Evolutionary conservation across 495 filamentous ascomycete species (phyloP).

Genomic region (Penicillium salamii): DNA sequence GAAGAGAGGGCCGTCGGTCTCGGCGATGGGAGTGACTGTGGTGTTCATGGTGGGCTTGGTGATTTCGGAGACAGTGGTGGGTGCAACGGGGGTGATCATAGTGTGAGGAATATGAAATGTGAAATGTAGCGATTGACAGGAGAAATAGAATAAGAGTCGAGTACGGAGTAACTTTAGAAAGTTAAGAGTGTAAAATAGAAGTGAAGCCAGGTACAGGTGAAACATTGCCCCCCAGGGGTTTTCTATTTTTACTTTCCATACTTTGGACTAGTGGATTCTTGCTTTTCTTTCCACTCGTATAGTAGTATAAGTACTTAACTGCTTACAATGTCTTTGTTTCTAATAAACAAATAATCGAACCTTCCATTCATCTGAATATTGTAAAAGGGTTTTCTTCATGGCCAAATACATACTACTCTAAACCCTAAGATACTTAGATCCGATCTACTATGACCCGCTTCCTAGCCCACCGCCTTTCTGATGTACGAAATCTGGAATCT

Average conservation of each 20-base stretch:
- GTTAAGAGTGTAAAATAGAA: not conserved
- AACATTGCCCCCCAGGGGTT: slow-evolving; percentile 2
- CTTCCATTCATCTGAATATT: too few species aligned
- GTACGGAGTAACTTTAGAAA: not conserved
- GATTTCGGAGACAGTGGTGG: slow-evolving; percentile 11
- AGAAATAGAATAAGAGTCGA: too few species aligned
- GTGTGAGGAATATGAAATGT: not conserved
- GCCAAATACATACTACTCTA: slow-evolving; percentile 11
- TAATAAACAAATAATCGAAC: too few species aligned
- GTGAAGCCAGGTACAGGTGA: slow-evolving; percentile 5
- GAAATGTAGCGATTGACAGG: slow-evolving; percentile 13
- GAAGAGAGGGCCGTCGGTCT: slow-evolving; percentile 65
- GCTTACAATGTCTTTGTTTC: not conserved
- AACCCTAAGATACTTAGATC: slow-evolving; percentile 1
- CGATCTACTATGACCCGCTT: too few species aligned
- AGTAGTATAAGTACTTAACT: not conserved
- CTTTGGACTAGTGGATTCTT: not conserved
- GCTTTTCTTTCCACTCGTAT: not conserved
- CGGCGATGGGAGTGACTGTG: slow-evolving; percentile 48
- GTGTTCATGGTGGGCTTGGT: slow-evolving; percentile 21
- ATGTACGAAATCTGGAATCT: too few species aligned
- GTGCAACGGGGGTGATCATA: slow-evolving; percentile 17
- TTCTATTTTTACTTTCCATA: slow-evolving; percentile 7
- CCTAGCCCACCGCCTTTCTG: too few species aligned
- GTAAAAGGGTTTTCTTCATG: not conserved